Evolutionary conservation across 2,329 filamentous ascomycete genomes (phyloP).

Genomic region (Verticillium isaacii): DNA sequence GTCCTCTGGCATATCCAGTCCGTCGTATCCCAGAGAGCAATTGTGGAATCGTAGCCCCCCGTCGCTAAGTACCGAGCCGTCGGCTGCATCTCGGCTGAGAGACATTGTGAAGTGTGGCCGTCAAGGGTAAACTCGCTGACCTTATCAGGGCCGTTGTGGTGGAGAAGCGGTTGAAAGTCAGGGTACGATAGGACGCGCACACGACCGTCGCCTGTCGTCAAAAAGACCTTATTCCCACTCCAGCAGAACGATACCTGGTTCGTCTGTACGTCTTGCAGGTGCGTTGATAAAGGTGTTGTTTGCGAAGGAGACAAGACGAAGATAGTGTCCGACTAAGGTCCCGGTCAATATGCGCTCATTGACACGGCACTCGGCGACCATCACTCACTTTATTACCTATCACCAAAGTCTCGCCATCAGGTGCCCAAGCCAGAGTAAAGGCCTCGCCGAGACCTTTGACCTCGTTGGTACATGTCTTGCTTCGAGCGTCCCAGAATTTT

Average conservation of each 20-base stretch:
- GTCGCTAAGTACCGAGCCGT: constrained; percentile 68
- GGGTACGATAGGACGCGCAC: constrained; percentile 68
- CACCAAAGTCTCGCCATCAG: constrained; percentile 63
- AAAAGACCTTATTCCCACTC: constrained; percentile 64
- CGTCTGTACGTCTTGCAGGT: constrained; percentile 59
- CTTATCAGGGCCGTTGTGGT: constrained; percentile 25
- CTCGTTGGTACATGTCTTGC: constrained; percentile 65
- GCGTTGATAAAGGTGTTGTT: constrained; percentile 48
- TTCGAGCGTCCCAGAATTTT: constrained; percentile 76
- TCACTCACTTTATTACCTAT: constrained; percentile 65
- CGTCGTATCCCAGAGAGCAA: constrained; percentile 72
- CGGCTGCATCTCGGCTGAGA: constrained; percentile 65
- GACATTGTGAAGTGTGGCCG: constrained; percentile 69
- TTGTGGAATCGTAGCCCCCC: constrained; percentile 70
- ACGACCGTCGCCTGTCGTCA: constrained; percentile 66
- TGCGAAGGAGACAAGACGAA: constrained; percentile 58
- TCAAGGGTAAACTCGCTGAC: constrained; percentile 57
- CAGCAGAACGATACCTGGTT: constrained; percentile 74
- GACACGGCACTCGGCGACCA: neutral
- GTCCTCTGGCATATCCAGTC: constrained; percentile 74
- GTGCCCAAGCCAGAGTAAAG: constrained; percentile 69
- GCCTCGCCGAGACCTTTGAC: constrained; percentile 62
- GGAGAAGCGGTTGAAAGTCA: constrained; percentile 49
- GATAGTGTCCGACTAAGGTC: constrained; percentile 53
- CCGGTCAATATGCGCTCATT: constrained; percentile 6